Percentiles rank a stretch among this genome's conserved stretches.
These are phyloP conservation scores for Colletotrichum sp. DNA, from an alignment of 2,329 filamentous ascomycete genomes.

Conservation along the genomic window DNA sequence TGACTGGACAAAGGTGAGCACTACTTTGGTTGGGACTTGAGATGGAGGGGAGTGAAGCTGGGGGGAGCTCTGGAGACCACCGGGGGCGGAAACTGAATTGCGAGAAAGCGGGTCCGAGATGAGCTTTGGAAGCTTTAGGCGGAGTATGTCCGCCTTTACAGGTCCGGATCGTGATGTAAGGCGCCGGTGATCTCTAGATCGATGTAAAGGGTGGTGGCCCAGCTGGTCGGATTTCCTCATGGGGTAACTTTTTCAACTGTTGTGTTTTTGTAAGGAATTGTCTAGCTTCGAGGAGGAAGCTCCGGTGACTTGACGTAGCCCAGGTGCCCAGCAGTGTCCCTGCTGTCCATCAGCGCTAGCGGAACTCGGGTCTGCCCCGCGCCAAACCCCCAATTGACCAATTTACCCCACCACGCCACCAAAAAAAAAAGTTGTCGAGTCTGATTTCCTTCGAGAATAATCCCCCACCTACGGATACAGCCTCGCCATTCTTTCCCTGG, in stretches of 20 bases:
- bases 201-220: not conserved
- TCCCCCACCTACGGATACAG: not conserved
- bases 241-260: not conserved
- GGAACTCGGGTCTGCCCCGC: not conserved
- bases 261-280: not conserved
- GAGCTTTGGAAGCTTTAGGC: not conserved
- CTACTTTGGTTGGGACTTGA: not conserved
- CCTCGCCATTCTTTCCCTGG: not conserved
- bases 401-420: conserved; percentile 8
- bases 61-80: not conserved
- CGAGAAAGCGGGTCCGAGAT: not conserved
- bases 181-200: not conserved
- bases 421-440: not conserved
- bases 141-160: not conserved
- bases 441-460: not conserved
- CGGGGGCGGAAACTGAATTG: not conserved
- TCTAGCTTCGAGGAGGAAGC: not conserved
- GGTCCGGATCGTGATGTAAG: not conserved
- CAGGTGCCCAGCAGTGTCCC: not conserved
- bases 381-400: not conserved
- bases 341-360: not conserved
- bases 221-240: not conserved
- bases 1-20: not conserved
- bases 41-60: not conserved
- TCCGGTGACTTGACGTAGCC: not conserved